A percentile compares a stretch with the other conserved stretches of the same genome.
Evolutionary conservation across 805 yeast species (phyloP).

Genomic region (Yamadazyma kitorensis): DNA sequence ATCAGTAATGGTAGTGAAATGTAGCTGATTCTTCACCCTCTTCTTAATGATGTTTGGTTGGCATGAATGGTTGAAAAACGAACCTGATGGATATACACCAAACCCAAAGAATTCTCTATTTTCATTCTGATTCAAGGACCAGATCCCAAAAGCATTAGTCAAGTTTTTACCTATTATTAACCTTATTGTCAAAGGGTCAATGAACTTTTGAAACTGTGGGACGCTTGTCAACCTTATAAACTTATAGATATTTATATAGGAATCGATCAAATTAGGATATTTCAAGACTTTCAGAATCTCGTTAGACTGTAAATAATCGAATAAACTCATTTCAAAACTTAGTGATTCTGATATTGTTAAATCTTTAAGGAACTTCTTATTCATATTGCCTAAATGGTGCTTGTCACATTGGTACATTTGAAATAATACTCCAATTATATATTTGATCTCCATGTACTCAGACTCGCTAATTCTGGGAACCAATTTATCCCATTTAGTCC

Average conservation of each 20-base stretch:
- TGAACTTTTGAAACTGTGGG: conserved; percentile 24
- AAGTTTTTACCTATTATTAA: conserved; percentile 55
- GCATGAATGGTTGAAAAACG: conserved; percentile 69
- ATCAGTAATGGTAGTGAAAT: conserved; percentile 40
- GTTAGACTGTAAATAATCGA: conserved; percentile 49
- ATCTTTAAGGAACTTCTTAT: conserved; percentile 5
- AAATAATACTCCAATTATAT: conserved; percentile 40
- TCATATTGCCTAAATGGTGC: neutral
- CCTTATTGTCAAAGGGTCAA: conserved; percentile 42
- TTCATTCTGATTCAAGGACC: conserved; percentile 43
- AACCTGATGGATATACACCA: conserved; percentile 58
- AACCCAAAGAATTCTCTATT: conserved; percentile 60
- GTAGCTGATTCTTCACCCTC: conserved; percentile 38
- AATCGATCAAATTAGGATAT: conserved; percentile 47
- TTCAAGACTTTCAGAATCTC: conserved; percentile 43
- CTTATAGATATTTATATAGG: conserved; percentile 48
- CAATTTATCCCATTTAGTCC: conserved; percentile 30
- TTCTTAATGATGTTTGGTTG: conserved; percentile 50
- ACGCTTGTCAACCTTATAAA: conserved; percentile 43
- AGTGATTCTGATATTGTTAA: neutral
- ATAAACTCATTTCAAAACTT: conserved; percentile 24
- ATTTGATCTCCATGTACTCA: conserved; percentile 51
- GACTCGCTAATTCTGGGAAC: conserved; percentile 49
- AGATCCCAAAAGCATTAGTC: conserved; percentile 68
- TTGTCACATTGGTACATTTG: conserved; percentile 19